Conservation (phyloP, 2,329 filamentous ascomycete genomes). For the Aspergillus pseudoterreus region DNA sequence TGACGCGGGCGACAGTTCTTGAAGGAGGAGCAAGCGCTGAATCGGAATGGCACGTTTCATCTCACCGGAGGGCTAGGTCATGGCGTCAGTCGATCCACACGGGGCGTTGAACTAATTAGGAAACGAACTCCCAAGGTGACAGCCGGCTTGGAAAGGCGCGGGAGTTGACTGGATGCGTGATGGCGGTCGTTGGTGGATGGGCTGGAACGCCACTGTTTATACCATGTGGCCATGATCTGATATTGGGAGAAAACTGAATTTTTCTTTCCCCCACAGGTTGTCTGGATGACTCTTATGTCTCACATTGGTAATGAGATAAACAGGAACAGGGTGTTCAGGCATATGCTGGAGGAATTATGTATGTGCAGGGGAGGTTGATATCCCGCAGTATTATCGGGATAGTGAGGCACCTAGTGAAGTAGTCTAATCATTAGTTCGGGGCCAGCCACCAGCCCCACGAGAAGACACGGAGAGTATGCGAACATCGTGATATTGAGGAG, state of each 20-base stretch:
- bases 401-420: no score
- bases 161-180: background rate
- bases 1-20: background rate
- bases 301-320: no score
- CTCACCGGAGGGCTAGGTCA: constrained; percentile 5
- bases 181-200: background rate
- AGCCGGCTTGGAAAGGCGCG: background rate
- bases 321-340: no score
- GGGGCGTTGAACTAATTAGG: constrained; percentile 11
- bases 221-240: no score
- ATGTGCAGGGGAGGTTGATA: no score
- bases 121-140: background rate
- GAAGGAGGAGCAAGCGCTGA: background rate
- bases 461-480: no score
- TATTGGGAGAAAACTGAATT: background rate
- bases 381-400: no score
- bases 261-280: background rate
- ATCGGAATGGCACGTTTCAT: constrained; percentile 9
- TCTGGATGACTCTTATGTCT: no score
- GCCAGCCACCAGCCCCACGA: no score
- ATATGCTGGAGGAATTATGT: no score
- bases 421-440: no score
- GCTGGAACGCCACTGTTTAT: constrained; percentile 21
- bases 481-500: no score
- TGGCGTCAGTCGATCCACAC: constrained; percentile 13